phyloP scores from a whole-genome alignment of 106 monocot species.

The Iris macrosiphon region DNA sequence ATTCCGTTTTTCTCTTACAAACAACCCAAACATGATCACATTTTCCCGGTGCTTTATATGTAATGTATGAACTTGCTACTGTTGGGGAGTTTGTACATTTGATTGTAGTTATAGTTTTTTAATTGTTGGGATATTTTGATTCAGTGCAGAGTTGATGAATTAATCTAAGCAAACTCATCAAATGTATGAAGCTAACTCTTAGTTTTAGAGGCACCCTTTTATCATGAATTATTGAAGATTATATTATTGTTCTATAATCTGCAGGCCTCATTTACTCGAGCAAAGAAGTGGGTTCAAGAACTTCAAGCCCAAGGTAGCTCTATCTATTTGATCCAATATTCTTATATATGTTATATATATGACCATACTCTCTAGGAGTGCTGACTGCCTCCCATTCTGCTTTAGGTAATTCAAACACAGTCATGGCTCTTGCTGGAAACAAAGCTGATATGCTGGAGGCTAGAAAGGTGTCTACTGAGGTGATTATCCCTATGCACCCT shows the following conservation, averaged over 20 bases:
- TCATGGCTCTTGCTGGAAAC: slow-evolving; percentile 91
- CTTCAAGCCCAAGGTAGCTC: slow-evolving; percentile 72
- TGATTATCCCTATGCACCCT: slow-evolving; percentile 8
- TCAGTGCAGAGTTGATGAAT: no score
- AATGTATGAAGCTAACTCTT: not conserved
- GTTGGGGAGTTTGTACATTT: no score
- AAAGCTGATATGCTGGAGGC: slow-evolving; percentile 77
- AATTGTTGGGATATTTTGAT: no score
- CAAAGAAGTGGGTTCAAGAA: slow-evolving; percentile 98
- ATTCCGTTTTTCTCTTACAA: no score
- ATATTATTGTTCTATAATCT: no score
- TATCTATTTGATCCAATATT: not conserved
- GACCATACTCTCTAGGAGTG: not conserved
- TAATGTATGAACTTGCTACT: no score
- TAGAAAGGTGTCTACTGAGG: slow-evolving; percentile 72
- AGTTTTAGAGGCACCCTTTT: not conserved
- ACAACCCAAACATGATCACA: no score
- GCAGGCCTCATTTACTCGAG: slow-evolving; percentile 79
- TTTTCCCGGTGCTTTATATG: no score
- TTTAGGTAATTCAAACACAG: slow-evolving; percentile 58
- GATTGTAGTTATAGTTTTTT: no score
- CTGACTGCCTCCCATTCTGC: not conserved
- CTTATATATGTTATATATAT: not conserved
- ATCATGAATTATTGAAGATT: not conserved
- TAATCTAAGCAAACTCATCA: no score